Percentiles rank a stretch among this genome's conserved stretches.
Evolutionary conservation across 129 eudicot genomes (phyloP).

Genomic region (Apium graveolens): DNA sequence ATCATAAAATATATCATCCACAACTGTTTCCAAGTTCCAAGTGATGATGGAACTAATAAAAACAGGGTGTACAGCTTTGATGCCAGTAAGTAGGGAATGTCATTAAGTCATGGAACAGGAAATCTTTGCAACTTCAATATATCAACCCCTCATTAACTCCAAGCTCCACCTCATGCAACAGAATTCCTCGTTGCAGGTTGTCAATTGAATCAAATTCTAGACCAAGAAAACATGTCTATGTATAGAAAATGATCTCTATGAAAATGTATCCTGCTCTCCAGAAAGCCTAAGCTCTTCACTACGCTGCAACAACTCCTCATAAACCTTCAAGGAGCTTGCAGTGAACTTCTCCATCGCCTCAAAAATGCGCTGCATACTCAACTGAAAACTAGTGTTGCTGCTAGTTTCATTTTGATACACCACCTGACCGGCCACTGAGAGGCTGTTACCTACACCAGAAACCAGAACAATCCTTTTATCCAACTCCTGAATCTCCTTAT

Average conservation of each 20-base stretch:
- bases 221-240: background rate
- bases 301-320: constrained; percentile 74
- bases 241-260: background rate
- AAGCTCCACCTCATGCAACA: background rate
- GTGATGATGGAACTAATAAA: background rate
- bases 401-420: constrained; percentile 91
- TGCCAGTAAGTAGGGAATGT: background rate
- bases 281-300: constrained; percentile 63
- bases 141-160: background rate
- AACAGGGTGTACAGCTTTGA: background rate
- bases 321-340: constrained; percentile 48
- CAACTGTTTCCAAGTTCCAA: background rate
- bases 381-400: constrained; percentile 60
- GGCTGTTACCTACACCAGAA: constrained; percentile 31
- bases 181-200: background rate
- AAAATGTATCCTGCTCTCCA: constrained; percentile 26
- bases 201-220: background rate
- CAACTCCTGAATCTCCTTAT: constrained; percentile 62
- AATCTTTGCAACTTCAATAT: background rate
- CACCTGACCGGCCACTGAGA: constrained; percentile 40
- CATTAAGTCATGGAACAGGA: background rate
- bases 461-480: constrained; percentile 62
- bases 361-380: constrained; percentile 58
- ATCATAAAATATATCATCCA: background rate
- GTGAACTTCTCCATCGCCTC: constrained; percentile 82